Evolutionary conservation across 2,329 filamentous ascomycete species (phyloP).

Genomic region (Leptographium lundbergii): DNA sequence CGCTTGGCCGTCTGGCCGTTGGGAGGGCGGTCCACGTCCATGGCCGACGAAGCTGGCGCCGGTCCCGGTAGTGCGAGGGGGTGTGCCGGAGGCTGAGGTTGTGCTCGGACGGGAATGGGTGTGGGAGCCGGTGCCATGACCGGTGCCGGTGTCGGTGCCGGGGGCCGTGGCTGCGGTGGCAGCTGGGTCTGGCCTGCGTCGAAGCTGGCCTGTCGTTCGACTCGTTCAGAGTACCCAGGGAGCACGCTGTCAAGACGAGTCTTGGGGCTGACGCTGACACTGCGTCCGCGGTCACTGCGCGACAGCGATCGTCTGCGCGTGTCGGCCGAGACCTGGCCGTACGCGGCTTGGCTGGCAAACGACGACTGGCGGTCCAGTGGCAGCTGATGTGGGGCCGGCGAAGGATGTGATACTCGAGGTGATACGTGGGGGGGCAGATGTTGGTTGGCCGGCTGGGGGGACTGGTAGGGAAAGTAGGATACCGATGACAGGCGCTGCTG

Average conservation of each 20-base stretch:
- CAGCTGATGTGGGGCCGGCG: conserved; percentile 17
- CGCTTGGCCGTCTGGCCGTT: conserved; percentile 31
- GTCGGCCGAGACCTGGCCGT: conserved; percentile 26
- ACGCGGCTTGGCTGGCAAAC: conserved; percentile 18
- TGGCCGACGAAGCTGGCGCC: background rate
- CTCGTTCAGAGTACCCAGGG: too few relatives aligned
- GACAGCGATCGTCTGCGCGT: conserved; percentile 36
- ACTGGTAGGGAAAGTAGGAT: conserved; percentile 16
- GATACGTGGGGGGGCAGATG: background rate
- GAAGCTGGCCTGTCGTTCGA: conserved; percentile 21
- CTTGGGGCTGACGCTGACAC: conserved; percentile 68
- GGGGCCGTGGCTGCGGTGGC: background rate
- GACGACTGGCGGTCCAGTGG: background rate
- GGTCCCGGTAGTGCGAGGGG: too few relatives aligned
- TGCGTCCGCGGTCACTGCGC: conserved; percentile 53
- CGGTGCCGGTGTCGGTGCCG: background rate
- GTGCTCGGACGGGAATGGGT: too few relatives aligned
- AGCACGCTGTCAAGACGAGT: conserved; percentile 46
- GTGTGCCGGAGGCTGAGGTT: too few relatives aligned
- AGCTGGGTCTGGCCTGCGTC: background rate
- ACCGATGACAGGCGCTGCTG: background rate
- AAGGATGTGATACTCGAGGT: conserved; percentile 11
- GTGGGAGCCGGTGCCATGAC: background rate
- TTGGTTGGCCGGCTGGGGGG: background rate
- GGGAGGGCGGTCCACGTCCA: conserved; percentile 21